Percentiles rank a stretch among this genome's conserved stretches.
Evolutionary conservation across 2,329 filamentous ascomycete species (phyloP).

Genomic region (Pseudonectria foliicola): DNA sequence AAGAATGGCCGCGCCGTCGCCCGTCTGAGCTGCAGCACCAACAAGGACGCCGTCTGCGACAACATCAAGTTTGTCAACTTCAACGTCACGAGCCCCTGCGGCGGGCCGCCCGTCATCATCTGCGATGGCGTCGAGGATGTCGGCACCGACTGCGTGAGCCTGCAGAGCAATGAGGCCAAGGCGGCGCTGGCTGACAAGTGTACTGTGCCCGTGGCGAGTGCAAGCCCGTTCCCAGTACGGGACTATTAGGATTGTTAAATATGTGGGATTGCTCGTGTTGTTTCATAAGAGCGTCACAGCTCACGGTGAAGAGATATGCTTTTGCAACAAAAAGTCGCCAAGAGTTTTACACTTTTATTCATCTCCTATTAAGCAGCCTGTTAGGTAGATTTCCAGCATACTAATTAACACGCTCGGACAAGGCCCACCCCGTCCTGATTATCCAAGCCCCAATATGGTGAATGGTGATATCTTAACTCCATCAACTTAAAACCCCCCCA

Average conservation of each 20-base stretch:
- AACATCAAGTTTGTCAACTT: conserved; percentile 19
- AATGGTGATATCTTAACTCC: too few species aligned
- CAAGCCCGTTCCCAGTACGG: conserved; percentile 10
- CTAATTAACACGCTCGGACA: not conserved
- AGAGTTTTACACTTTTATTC: not conserved
- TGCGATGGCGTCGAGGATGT: conserved; percentile 17
- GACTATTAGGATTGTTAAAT: conserved; percentile 1
- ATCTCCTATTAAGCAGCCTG: too few species aligned
- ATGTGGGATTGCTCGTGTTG: too few species aligned
- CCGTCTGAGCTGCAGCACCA: conserved; percentile 14
- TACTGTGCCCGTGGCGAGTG: conserved; percentile 8
- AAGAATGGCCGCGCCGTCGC: conserved; percentile 17
- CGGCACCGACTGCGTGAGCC: conserved; percentile 15
- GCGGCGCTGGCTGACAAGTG: conserved; percentile 17
- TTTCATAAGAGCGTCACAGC: too few species aligned
- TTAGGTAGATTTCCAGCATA: not conserved
- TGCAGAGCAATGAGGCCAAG: conserved; percentile 10
- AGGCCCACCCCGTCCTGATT: not conserved
- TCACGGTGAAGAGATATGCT: too few species aligned
- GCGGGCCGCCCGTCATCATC: conserved; percentile 12
- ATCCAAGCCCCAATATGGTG: not conserved
- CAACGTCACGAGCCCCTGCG: conserved; percentile 15
- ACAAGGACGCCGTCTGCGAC: conserved; percentile 17
- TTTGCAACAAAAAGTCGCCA: conserved; percentile 6
- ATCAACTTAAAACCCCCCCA: not conserved